A percentile compares a stretch with the other conserved stretches of the same genome.
Evolutionary conservation across 306 rosid species (phyloP).

Genomic region (Castanea mollissima): DNA sequence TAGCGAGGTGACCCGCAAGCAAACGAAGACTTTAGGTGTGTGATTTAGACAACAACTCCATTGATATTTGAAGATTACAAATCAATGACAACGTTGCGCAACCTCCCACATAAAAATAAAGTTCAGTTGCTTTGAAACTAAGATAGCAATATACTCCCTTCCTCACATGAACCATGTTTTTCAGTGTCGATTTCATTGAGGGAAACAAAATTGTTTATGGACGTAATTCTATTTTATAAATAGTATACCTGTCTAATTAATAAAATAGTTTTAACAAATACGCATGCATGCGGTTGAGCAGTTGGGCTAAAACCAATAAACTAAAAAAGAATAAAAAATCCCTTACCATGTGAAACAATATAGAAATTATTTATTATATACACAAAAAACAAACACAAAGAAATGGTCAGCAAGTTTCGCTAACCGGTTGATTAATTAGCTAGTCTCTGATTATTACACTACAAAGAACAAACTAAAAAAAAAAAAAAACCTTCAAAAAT

Average conservation of each 20-base stretch:
- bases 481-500: background rate
- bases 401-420: background rate
- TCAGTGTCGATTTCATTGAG: too few relatives aligned
- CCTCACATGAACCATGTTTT: too few relatives aligned
- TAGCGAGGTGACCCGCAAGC: background rate
- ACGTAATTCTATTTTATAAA: too few relatives aligned
- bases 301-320: constrained; percentile 13
- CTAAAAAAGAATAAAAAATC: background rate
- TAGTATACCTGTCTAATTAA: background rate
- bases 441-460: background rate
- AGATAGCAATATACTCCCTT: too few relatives aligned
- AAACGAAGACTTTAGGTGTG: background rate
- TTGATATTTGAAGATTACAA: constrained; percentile 12
- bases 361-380: background rate
- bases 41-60: background rate
- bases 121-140: too few relatives aligned
- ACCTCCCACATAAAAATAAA: background rate
- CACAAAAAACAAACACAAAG: background rate
- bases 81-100: constrained; percentile 6
- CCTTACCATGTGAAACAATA: background rate
- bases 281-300: constrained; percentile 9
- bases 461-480: background rate
- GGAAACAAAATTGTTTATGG: too few relatives aligned
- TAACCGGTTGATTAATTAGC: background rate
- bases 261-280: background rate